phyloP scores from a whole-genome alignment of 2,329 filamentous ascomycete species.

The Colletotrichum ledebouriae region DNA sequence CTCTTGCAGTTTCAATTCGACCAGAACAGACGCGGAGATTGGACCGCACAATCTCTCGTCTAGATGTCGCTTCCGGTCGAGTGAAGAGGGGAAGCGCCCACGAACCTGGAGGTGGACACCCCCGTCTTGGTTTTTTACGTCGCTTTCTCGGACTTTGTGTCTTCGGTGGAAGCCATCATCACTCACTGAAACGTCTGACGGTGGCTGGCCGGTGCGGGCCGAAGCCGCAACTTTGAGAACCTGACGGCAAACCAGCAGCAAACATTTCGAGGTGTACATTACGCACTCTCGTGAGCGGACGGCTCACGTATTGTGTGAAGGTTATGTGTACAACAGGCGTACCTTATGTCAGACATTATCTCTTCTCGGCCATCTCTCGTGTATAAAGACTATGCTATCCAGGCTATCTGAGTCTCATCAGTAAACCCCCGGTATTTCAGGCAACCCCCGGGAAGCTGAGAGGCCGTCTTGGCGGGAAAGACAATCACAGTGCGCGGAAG shows the following conservation, averaged over 20 bases:
- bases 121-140: not conserved
- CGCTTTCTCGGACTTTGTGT: conserved; percentile 3
- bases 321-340: not conserved
- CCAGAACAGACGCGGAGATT: conserved; percentile 1
- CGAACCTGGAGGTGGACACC: not conserved
- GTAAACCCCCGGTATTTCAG: conserved; percentile 20
- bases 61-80: not conserved
- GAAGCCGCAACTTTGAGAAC: conserved; percentile 8
- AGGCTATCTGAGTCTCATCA: conserved; percentile 6
- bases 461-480: conserved; percentile 28
- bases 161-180: conserved; percentile 13
- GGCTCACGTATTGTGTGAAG: not conserved
- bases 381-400: conserved; percentile 1
- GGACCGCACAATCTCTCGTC: not conserved
- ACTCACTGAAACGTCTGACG: not conserved
- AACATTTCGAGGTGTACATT: too few species aligned
- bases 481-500: conserved; percentile 42
- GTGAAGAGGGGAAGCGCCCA: conserved; percentile 5
- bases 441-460: conserved; percentile 31
- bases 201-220: not conserved
- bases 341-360: not conserved
- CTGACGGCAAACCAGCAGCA: not conserved
- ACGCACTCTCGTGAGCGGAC: not conserved
- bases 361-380: not conserved
- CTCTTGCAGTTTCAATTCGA: not conserved